phyloP scores from a whole-genome alignment of 73 alveolate genomes.

The Blepharisma japonicum region DNA sequence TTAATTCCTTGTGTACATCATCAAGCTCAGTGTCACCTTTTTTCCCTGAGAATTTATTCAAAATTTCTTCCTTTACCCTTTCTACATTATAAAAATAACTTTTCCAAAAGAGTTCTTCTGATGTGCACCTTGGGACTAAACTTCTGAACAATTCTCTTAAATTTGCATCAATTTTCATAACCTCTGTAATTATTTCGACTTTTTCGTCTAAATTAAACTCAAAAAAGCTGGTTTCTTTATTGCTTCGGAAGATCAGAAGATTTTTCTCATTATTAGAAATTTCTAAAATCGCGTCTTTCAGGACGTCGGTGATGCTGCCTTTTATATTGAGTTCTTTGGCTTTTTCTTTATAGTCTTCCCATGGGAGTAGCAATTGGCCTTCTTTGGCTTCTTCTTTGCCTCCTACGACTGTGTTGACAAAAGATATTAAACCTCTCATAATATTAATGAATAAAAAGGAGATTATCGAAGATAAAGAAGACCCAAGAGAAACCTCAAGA shows the following conservation, averaged over 20 bases:
- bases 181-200: neutral
- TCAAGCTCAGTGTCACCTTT: slow-evolving; percentile 1
- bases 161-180: neutral
- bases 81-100: neutral
- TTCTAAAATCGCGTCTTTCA: slow-evolving; percentile 6
- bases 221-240: neutral
- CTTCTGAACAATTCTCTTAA: slow-evolving; percentile 14
- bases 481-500: neutral
- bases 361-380: neutral
- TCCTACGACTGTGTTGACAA: slow-evolving; percentile 22
- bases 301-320: slow-evolving; percentile 12
- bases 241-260: neutral
- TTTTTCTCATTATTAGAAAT: neutral
- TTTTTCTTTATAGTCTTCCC: slow-evolving; percentile 22
- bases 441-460: too few relatives aligned
- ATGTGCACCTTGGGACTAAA: slow-evolving; percentile 1
- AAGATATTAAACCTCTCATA: neutral
- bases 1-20: neutral
- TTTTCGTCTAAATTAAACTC: slow-evolving; percentile 8
- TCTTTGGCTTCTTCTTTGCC: slow-evolving; percentile 11
- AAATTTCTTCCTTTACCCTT: neutral
- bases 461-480: neutral
- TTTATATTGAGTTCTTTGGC: slow-evolving; percentile 4
- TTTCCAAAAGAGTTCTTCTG: slow-evolving; percentile 12
- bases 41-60: neutral